Percentiles rank a stretch among this genome's conserved stretches.
Evolutionary conservation across 352 stramenopile species (phyloP).

Genomic region (Pythium aphanidermatum): DNA sequence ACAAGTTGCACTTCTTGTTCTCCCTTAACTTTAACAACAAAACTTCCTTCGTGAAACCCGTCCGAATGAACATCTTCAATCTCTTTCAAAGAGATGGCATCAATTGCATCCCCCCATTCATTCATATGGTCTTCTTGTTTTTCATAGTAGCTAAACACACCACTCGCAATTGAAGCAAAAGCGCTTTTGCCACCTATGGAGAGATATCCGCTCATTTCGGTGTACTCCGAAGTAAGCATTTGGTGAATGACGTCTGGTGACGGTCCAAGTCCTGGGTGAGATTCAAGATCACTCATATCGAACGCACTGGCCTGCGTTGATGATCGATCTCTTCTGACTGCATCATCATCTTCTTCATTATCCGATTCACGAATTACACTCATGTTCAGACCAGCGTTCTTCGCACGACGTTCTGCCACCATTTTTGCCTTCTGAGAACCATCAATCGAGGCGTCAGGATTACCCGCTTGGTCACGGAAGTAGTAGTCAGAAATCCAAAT

Average conservation of each 20-base stretch:
- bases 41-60: conserved; percentile 57
- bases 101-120: conserved; percentile 80
- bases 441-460: conserved; percentile 14
- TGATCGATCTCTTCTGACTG: not conserved
- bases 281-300: conserved; percentile 19
- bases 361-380: conserved; percentile 22
- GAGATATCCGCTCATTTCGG: conserved; percentile 57
- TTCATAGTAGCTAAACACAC: conserved; percentile 87
- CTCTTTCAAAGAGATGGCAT: conserved; percentile 71
- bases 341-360: conserved; percentile 17
- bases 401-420: conserved; percentile 13
- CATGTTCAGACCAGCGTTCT: conserved; percentile 20
- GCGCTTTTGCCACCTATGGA: conserved; percentile 52
- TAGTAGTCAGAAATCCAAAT: conserved; percentile 87
- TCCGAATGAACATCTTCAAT: conserved; percentile 79
- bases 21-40: conserved; percentile 67
- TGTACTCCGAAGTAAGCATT: conserved; percentile 30
- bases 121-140: conserved; percentile 72
- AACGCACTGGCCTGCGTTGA: conserved; percentile 7
- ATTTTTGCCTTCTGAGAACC: conserved; percentile 30
- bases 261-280: conserved; percentile 2
- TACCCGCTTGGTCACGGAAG: conserved; percentile 29
- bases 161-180: conserved; percentile 74
- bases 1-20: conserved; percentile 71
- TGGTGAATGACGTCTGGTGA: conserved; percentile 13